Percentiles rank a stretch among this genome's conserved stretches.
Conservation (phyloP, 495 filamentous ascomycete genomes). For the Podospora sp. region DNA sequence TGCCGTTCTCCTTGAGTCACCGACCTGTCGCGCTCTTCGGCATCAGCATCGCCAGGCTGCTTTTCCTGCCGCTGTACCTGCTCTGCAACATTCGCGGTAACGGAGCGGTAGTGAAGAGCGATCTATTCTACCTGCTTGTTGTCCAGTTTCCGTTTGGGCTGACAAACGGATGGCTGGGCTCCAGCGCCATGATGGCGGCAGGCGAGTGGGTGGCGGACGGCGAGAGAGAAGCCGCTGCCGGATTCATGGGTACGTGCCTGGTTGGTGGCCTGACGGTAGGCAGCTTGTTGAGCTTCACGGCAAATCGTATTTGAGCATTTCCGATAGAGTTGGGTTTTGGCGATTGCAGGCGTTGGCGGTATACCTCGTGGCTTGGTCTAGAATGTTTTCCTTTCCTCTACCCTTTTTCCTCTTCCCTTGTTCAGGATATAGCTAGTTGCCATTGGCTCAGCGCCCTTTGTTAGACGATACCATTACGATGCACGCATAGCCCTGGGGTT, state of each 20-base stretch:
- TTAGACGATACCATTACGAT: conserved; percentile 7
- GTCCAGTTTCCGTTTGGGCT: conserved; percentile 84
- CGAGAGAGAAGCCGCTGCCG: conserved; percentile 85
- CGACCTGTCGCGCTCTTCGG: conserved; percentile 66
- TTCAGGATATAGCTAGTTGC: not conserved
- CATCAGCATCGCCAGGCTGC: conserved; percentile 61
- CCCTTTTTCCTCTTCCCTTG: not conserved
- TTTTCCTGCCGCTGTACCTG: conserved; percentile 82
- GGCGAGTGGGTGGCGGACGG: conserved; percentile 73
- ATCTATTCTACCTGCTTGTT: conserved; percentile 82
- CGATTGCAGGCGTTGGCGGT: not conserved
- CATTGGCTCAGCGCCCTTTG: not conserved
- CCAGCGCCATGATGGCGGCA: conserved; percentile 87
- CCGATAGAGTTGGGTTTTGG: conserved; percentile 5
- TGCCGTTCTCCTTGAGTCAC: conserved; percentile 61
- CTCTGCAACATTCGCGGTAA: conserved; percentile 80
- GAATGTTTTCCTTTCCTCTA: not conserved
- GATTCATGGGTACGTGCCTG: conserved; percentile 90
- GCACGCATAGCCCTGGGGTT: not conserved
- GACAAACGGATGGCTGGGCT: conserved; percentile 83
- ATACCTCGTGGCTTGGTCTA: not conserved
- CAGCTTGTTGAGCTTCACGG: conserved; percentile 85
- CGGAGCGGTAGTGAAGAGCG: conserved; percentile 71
- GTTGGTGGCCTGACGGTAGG: conserved; percentile 81
- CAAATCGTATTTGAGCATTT: conserved; percentile 49